Percentiles rank a stretch among this genome's conserved stretches.
Conservation (phyloP, 495 filamentous ascomycete species). For the Monascus purpureus region DNA sequence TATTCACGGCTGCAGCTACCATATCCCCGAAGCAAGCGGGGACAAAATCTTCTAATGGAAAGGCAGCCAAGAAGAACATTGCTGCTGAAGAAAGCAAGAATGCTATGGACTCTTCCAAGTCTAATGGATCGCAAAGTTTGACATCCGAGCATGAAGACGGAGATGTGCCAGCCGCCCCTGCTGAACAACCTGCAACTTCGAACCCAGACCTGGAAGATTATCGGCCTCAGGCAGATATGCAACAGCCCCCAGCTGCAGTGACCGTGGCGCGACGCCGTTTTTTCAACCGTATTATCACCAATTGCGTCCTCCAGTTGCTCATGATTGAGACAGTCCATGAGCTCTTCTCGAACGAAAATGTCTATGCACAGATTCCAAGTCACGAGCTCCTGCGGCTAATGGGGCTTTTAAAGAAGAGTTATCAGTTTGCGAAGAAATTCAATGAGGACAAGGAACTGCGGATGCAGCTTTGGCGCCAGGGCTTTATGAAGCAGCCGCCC, state of each 20-base stretch:
- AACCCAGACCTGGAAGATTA: constrained; percentile 72
- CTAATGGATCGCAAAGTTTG: constrained; percentile 40
- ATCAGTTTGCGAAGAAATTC: constrained; percentile 91
- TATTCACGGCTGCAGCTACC: constrained; percentile 75
- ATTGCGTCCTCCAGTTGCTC: constrained; percentile 89
- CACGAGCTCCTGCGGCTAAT: constrained; percentile 80
- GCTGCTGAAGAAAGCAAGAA: constrained; percentile 9
- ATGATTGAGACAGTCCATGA: constrained; percentile 99
- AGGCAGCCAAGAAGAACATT: constrained; percentile 12
- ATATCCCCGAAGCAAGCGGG: constrained; percentile 21
- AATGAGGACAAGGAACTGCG: constrained; percentile 93
- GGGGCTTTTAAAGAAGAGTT: constrained; percentile 85
- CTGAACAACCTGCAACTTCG: constrained; percentile 6
- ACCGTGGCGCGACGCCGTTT: constrained; percentile 87
- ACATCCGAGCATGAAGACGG: constrained; percentile 25
- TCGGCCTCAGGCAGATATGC: constrained; percentile 46
- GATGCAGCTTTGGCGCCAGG: constrained; percentile 88
- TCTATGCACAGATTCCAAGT: constrained; percentile 87
- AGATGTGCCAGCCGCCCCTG: constrained; percentile 22
- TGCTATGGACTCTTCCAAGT: constrained; percentile 44
- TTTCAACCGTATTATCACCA: constrained; percentile 99
- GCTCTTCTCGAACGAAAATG: constrained; percentile 91
- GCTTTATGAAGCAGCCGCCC: constrained; percentile 98
- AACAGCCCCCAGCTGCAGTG: constrained; percentile 78
- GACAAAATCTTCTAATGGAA: constrained; percentile 19